These are phyloP conservation scores for Clitopilus hobsonii DNA, from an alignment of 768 basidiomycete genomes.

Conservation along the genomic window DNA sequence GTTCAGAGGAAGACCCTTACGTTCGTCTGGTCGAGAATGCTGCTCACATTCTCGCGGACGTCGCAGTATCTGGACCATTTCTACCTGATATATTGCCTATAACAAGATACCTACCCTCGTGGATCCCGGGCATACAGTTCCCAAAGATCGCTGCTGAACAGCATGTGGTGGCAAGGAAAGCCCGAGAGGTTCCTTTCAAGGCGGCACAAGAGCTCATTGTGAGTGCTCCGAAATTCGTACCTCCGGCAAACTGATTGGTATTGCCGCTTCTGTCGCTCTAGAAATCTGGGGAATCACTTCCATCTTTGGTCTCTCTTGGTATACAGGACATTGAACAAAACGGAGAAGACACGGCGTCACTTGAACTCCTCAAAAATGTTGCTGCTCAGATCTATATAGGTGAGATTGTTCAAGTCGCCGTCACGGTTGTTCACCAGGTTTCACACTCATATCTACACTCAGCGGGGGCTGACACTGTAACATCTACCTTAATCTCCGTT, in stretches of 20 bases:
- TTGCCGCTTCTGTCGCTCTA: not conserved
- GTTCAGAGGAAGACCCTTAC: conserved; percentile 15
- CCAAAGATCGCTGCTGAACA: conserved; percentile 22
- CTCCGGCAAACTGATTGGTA: not conserved
- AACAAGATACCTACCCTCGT: conserved; percentile 12
- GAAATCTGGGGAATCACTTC: not conserved
- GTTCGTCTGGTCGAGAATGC: conserved; percentile 13
- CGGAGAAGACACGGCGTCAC: not conserved
- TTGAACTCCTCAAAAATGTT: not conserved
- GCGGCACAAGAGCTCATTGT: conserved; percentile 14
- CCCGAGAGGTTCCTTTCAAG: conserved; percentile 20
- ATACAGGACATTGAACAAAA: not conserved
- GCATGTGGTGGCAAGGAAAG: conserved; percentile 9
- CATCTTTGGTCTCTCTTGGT: not conserved
- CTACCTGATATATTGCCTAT: conserved; percentile 10
- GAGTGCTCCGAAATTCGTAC: not conserved
- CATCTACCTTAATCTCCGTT: conserved; percentile 43
- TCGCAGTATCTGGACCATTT: conserved; percentile 12
- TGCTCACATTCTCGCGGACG: conserved; percentile 7
- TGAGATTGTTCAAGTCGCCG: conserved; percentile 24
- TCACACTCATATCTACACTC: conserved; percentile 36
- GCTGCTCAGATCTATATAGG: conserved; percentile 23
- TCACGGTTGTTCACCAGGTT: not conserved
- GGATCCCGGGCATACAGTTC: conserved; percentile 14
- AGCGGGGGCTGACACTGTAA: conserved; percentile 47